Evolutionary conservation across 2,329 filamentous ascomycete genomes (phyloP), one percentile per base, ranked within the genome.

Genomic region (Cladosporium sp.): DNA sequence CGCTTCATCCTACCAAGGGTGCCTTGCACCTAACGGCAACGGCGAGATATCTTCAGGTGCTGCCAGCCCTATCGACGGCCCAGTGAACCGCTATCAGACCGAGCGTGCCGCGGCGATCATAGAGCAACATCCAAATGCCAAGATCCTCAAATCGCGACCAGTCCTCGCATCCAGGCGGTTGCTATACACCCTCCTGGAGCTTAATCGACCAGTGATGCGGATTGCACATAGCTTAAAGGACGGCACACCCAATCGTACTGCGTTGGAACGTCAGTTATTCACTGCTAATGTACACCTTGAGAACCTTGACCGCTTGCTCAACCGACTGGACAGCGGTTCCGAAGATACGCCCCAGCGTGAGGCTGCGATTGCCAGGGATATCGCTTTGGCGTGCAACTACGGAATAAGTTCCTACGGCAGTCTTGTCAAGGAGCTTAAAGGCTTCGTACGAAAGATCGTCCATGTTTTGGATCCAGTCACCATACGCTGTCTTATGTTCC

Each of bases 401-500:
- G 77, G 74, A 55, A 72, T 80, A 41, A 72, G 70, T 58, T 72
- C 72, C 22, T 80, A 79, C 58, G 71, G 68, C 11, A 71, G 75
- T 55, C 72, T 80, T 33, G 71, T 71, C 38, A 71, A 72, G 34
- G 74, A 78, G 53, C 63, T 81, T 43, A 73, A 73, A 46, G 71
- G 74, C 46, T 74, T 70, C 43, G 67, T 74, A 19, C 66, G 69
- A 43, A 78, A 78, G 53, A 77, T 81, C 33, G 72, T 80, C n/a
- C 70, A 75, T 43, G 74, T 77, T 45, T 75, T 76, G 3, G 80
- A 84, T 58, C 71, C 76, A 6, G 75, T 78, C 53, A 78, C 82
- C 57, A 69, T 84, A 48, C 77, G 81, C 22, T 80, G 76, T 13
- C 70, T 83, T 41, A 74, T 85, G 67, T 72, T 82, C 34, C 74